A percentile compares a stretch with the other conserved stretches of the same genome.
Evolutionary conservation across 2,329 filamentous ascomycete species (phyloP).

Genomic region (Cercospora nicotianae): DNA sequence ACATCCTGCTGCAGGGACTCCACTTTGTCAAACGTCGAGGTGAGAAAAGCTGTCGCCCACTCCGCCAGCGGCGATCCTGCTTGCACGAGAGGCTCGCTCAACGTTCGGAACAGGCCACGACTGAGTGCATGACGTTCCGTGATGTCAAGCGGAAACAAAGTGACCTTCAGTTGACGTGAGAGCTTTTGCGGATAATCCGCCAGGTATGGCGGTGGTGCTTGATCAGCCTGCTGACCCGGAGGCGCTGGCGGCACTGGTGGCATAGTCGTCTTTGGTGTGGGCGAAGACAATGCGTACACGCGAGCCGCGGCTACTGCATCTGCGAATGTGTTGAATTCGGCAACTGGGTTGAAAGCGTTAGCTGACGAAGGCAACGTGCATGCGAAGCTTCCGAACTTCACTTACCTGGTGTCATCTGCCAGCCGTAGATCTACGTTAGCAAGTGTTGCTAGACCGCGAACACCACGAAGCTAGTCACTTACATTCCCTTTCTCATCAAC

Average conservation of each 20-base stretch:
- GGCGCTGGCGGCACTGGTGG: conserved; percentile 60
- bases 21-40: conserved; percentile 49
- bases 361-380: too few relatives aligned
- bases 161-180: conserved; percentile 45
- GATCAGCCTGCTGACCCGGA: conserved; percentile 31
- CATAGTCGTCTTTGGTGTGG: conserved; percentile 73
- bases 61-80: conserved; percentile 46
- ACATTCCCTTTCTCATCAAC: conserved; percentile 76
- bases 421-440: not conserved
- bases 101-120: conserved; percentile 42
- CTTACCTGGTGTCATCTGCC: conserved; percentile 49
- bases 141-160: conserved; percentile 52
- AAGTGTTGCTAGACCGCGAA: not conserved
- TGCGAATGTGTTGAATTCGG: conserved; percentile 94
- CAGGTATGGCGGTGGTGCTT: conserved; percentile 37
- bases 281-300: conserved; percentile 52
- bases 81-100: conserved; percentile 30
- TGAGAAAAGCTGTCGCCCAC: conserved; percentile 49
- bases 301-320: conserved; percentile 59
- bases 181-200: conserved; percentile 46
- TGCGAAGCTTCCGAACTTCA: too few relatives aligned
- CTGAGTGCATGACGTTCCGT: conserved; percentile 48
- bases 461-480: conserved; percentile 23
- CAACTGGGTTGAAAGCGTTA: conserved; percentile 67
- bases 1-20: conserved; percentile 42